Base-by-base conservation (phyloP, 1,284 basidiomycete species). In the Sanghuangporus weigelae region DNA sequence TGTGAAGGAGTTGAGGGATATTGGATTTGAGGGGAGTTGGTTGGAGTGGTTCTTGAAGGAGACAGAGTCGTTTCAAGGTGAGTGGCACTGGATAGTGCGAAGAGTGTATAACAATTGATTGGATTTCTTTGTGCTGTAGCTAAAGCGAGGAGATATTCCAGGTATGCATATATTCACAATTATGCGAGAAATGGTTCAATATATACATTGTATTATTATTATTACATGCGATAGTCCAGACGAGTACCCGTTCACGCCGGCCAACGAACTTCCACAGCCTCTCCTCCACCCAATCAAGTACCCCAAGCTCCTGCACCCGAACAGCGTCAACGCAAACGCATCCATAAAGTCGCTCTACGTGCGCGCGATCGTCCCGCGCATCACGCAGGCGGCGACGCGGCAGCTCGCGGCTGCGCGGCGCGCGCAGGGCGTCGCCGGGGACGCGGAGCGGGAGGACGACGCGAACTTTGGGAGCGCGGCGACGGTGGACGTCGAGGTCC, bases 381-480 rank as follows among this genome's bases (percentile, higher is more conserved):
- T 96, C 70, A 92, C 94, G 7, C 79, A 81, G 50, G 82, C 79
- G 16, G 85, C 90, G 12, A 90, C 90, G 0, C 73, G 85, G 42
- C 71, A 78, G 21, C 78, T 91, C 39, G 83, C 87, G 16, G 78
- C 83, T 4, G 75, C 77, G 62, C 90, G 88, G 70, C 85, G 86
- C 39, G 81, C 84, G 1, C 78, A 79, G 51, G 89, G 89, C n/a
- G 84, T 90, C 68, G 71, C 74, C 12, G 87, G 85, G 3, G 84
- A 85, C 66, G 83, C 79, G 54, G 87, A 88, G 71, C 83, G 81
- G 71, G 86, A 92, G 69, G 93, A 96, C 74, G 95, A 96, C 70
- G 95, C 95, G n/a, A 98, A 99, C 76, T 98, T 99, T 74, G 97
- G 97, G 31, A 94, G 90, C 70, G 89, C 95, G 0, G 95, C 95